Evolutionary conservation across 1,139 yeast species (phyloP).

Genomic region (Magnusiomyces paraingens): DNA sequence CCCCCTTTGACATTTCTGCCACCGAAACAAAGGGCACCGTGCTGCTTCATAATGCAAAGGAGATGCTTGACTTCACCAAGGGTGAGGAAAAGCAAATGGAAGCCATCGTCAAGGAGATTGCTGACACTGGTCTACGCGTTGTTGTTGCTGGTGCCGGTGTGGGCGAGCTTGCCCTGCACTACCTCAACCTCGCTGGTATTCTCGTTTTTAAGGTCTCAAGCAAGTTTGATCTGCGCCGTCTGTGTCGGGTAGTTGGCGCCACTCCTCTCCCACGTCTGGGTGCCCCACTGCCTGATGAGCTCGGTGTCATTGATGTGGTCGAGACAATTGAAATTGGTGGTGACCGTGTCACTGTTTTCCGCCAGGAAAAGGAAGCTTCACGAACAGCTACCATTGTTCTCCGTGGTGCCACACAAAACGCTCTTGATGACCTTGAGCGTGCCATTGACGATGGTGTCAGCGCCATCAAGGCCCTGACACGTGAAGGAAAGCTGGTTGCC

Average conservation of each 20-base stretch:
- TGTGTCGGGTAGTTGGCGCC: conserved; percentile 96
- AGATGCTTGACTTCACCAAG: conserved; percentile 90
- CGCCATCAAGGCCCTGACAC: conserved; percentile 81
- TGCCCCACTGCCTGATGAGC: conserved; percentile 92
- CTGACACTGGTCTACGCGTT: conserved; percentile 79
- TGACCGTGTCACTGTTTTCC: conserved; percentile 90
- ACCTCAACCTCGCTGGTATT: conserved; percentile 78
- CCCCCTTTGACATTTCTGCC: conserved; percentile 89
- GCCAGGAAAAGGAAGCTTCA: conserved; percentile 53
- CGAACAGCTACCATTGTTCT: conserved; percentile 87
- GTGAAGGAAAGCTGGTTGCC: conserved; percentile 73
- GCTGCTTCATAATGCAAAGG: conserved; percentile 87
- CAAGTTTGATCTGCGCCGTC: conserved; percentile 87
- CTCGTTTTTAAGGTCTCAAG: conserved; percentile 85
- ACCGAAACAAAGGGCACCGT: conserved; percentile 98
- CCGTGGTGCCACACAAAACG: conserved; percentile 96
- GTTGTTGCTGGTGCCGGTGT: conserved; percentile 89
- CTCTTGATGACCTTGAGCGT: conserved; percentile 89
- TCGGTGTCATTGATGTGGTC: conserved; percentile 80
- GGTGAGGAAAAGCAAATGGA: conserved; percentile 96
- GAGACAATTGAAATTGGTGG: conserved; percentile 96
- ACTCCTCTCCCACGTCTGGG: conserved; percentile 93
- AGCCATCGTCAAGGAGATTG: conserved; percentile 73
- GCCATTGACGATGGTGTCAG: conserved; percentile 97
- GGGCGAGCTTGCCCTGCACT: conserved; percentile 91